Base-by-base conservation (phyloP, 495 filamentous ascomycete species). In the Parathielavia hyrcaniae region DNA sequence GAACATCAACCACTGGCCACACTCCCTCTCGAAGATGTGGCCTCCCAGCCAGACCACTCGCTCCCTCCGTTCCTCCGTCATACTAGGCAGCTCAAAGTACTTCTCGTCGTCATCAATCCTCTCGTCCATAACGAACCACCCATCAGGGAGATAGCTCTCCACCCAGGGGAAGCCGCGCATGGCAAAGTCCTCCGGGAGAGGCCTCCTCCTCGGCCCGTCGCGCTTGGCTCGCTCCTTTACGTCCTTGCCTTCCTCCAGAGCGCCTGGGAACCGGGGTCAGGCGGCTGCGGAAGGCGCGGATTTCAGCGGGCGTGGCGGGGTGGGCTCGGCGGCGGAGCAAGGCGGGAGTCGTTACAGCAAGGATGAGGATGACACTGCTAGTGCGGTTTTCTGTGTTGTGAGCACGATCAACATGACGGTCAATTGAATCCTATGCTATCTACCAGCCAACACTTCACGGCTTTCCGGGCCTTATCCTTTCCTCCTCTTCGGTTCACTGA, bases 111-210 rank as follows among this genome's bases (percentile, higher is more conserved):
- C n/a, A n/a, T n/a, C n/a, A n/a, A n/a, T n/a, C n/a, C n/a, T n/a
- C n/a, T n/a, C n/a, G n/a, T n/a, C n/a, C n/a, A n/a, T n/a, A n/a
- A n/a, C n/a, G n/a, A n/a, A n/a, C n/a, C 79, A 69, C 64, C 96
- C 91, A 19, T 73, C 60, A 0, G 89, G 88, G 54, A 84, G 93
- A 57, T 90, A 88, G 10, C 72, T 66, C 41, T 83, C 78, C 5
- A 80, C 81, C 83, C 86, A 96, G 4, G 85, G 65, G 20, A 91
- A 79, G 0, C 91, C 92, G 7, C 86, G 81, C 54, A 95, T 82
- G 0, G 84, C 75, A 58, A 83, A 96, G 61, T 98, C 92, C 60
- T 97, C 93, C 0, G 89, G 85, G 0, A 96, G 67, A 5, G 89
- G 89, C n/a, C 80, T n/a, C 6, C 5, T 8, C 10, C 26, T 30